phyloP scores from a whole-genome alignment of 768 basidiomycete genomes.

The Kwoniella shandongensis region DNA sequence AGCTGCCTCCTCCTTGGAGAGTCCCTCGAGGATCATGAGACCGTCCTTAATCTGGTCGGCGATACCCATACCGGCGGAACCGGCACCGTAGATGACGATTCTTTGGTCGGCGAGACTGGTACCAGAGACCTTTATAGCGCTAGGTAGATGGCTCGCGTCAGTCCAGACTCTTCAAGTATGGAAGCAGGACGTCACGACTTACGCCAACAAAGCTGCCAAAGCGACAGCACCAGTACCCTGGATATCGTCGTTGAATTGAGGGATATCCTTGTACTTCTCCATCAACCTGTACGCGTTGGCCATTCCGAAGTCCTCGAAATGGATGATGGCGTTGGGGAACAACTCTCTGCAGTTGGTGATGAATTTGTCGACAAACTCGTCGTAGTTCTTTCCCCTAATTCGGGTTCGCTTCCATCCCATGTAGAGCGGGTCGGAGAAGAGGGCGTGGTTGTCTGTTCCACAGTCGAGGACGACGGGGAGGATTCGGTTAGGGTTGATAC shows the following conservation, averaged over 20 bases:
- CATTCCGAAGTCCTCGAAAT: conserved; percentile 55
- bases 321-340: conserved; percentile 53
- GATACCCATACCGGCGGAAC: conserved; percentile 70
- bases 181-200: conserved; percentile 53
- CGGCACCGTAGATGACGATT: conserved; percentile 76
- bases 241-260: conserved; percentile 73
- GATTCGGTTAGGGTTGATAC: conserved; percentile 54
- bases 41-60: conserved; percentile 71
- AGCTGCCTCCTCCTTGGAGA: conserved; percentile 65
- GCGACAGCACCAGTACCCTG: conserved; percentile 55
- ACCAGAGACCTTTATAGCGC: conserved; percentile 38
- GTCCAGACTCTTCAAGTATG: no score
- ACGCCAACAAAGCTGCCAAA: conserved; percentile 68
- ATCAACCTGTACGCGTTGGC: conserved; percentile 53
- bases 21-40: conserved; percentile 60
- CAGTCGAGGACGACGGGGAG: conserved; percentile 54
- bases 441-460: conserved; percentile 54
- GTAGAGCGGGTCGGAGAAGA: conserved; percentile 54
- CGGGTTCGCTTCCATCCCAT: conserved; percentile 76
- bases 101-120: conserved; percentile 68
- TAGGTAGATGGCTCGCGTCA: conserved; percentile 9
- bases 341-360: conserved; percentile 52
- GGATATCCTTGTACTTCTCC: conserved; percentile 54
- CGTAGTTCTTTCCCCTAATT: conserved; percentile 71
- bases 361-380: conserved; percentile 74